A percentile compares a stretch with the other conserved stretches of the same genome.
phyloP scores from a whole-genome alignment of 495 filamentous ascomycete species.

The Coniosporium apollinis region DNA sequence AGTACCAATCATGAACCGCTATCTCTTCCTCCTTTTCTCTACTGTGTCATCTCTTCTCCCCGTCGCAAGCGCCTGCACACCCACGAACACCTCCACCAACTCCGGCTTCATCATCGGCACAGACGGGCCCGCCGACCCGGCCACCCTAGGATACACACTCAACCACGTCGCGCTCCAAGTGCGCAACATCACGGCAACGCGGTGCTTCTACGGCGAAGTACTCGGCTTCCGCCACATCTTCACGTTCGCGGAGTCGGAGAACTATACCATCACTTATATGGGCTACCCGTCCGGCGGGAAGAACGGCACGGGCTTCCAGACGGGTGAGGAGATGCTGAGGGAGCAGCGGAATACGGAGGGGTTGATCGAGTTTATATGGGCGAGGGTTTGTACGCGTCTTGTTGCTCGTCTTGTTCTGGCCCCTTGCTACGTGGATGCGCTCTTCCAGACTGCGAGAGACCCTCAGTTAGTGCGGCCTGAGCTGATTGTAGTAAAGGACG shows the following conservation, averaged over 20 bases:
- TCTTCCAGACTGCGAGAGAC: conserved; percentile 1
- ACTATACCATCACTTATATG: conserved; percentile 19
- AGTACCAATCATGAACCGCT: too few species aligned
- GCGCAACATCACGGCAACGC: conserved; percentile 22
- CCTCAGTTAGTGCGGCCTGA: too few species aligned
- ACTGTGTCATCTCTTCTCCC: too few species aligned
- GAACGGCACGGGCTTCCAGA: conserved; percentile 24
- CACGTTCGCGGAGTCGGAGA: conserved; percentile 15
- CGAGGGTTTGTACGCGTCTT: conserved; percentile 4
- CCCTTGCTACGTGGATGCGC: conserved; percentile 1
- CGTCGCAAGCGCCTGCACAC: too few species aligned
- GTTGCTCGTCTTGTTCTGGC: not conserved
- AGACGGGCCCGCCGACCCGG: too few species aligned
- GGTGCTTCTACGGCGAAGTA: conserved; percentile 30
- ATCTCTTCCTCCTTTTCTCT: too few species aligned
- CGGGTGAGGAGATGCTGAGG: conserved; percentile 13
- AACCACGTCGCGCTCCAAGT: conserved; percentile 32
- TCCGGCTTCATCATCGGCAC: too few species aligned
- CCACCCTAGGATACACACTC: conserved; percentile 27
- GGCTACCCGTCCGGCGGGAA: conserved; percentile 19
- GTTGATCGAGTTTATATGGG: conserved; percentile 18
- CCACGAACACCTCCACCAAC: too few species aligned
- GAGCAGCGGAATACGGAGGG: conserved; percentile 22
- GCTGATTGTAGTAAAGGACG: too few species aligned
- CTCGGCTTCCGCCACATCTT: conserved; percentile 34